phyloP scores from a whole-genome alignment of 2,329 filamentous ascomycete genomes.

The Byssothecium circinans region DNA sequence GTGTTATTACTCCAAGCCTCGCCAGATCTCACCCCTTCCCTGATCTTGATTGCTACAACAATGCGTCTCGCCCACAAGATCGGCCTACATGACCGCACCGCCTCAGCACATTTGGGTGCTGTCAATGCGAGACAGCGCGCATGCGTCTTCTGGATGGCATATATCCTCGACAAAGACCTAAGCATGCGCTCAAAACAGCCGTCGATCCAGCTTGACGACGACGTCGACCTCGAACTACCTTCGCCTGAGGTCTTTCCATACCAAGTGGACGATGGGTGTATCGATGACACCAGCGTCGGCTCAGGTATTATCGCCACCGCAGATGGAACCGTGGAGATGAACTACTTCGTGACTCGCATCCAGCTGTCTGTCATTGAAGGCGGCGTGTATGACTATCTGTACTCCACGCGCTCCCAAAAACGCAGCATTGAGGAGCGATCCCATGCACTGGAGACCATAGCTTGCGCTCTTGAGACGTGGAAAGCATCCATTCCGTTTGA shows the following conservation, averaged over 20 bases:
- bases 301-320: slow-evolving; percentile 18
- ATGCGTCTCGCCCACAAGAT: slow-evolving; percentile 25
- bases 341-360: slow-evolving; percentile 23
- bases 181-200: slow-evolving; percentile 29
- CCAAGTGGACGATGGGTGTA: slow-evolving; percentile 7
- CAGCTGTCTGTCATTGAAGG: slow-evolving; percentile 24
- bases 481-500: slow-evolving; percentile 20
- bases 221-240: slow-evolving; percentile 28
- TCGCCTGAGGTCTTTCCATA: slow-evolving; percentile 9
- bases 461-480: slow-evolving; percentile 22
- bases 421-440: slow-evolving; percentile 17
- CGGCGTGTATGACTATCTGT: slow-evolving; percentile 24
- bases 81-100: slow-evolving; percentile 20
- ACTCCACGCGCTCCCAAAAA: slow-evolving; percentile 22
- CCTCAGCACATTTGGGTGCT: slow-evolving; percentile 19
- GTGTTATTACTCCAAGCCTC: slow-evolving; percentile 29
- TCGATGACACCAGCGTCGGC: slow-evolving; percentile 3
- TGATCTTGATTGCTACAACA: slow-evolving; percentile 31
- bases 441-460: slow-evolving; percentile 15
- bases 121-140: slow-evolving; percentile 21
- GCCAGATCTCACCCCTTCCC: slow-evolving; percentile 26
- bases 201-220: slow-evolving; percentile 23
- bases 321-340: slow-evolving; percentile 21
- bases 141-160: slow-evolving; percentile 36
- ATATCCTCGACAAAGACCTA: slow-evolving; percentile 33